These are phyloP conservation scores for Chlamydomonas sp. DNA, from an alignment of 139 green algal species.

Conservation along the genomic window DNA sequence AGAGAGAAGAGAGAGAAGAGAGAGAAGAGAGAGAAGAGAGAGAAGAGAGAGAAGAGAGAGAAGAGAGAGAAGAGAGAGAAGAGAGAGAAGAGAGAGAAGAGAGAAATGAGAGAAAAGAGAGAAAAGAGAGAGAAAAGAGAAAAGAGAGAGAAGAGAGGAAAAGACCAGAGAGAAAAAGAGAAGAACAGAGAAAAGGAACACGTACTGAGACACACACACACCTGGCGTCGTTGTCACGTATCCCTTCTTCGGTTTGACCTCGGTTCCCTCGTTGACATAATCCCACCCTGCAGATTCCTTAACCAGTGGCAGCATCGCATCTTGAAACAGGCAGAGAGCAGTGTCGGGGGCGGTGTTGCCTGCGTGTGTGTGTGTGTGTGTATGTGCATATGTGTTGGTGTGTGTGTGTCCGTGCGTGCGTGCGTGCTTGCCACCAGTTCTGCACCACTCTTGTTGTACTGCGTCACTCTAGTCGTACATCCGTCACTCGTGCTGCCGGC, in stretches of 20 bases:
- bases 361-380: slow-evolving; percentile 8
- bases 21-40: too few species aligned
- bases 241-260: slow-evolving; percentile 20
- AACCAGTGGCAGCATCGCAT: slow-evolving; percentile 4
- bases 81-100: too few species aligned
- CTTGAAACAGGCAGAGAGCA: slow-evolving; percentile 12
- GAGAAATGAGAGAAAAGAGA: not conserved
- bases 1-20: too few species aligned
- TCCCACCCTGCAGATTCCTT: not conserved
- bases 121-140: not conserved
- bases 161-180: not conserved
- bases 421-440: not conserved
- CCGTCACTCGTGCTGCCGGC: too few species aligned
- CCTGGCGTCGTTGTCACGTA: slow-evolving; percentile 12
- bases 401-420: too few species aligned
- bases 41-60: too few species aligned
- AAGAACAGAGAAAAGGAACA: not conserved
- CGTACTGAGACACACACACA: not conserved
- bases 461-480: too few species aligned
- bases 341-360: slow-evolving; percentile 15
- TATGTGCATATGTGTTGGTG: too few species aligned
- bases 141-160: slow-evolving; percentile 7
- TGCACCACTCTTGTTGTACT: too few species aligned
- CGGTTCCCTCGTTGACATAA: slow-evolving; percentile 21
- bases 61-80: too few species aligned